Conservation (phyloP, 116 monocot species). For the Cymodocea nodosa region DNA sequence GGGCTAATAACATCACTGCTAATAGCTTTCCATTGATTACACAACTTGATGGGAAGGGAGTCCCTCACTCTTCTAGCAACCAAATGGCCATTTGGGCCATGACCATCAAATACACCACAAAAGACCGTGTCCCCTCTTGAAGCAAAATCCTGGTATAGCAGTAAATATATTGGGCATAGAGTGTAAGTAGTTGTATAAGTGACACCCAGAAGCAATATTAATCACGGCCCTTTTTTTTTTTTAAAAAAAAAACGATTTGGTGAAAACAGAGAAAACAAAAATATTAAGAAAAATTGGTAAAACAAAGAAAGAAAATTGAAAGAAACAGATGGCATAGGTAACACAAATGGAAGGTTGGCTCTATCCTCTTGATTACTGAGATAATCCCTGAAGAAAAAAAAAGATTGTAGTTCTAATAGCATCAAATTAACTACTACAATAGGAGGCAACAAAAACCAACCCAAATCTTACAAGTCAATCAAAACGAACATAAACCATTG, state of each 20-base stretch:
- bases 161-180: conserved; percentile 1
- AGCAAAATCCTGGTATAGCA: conserved; percentile 47
- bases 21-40: conserved; percentile 32
- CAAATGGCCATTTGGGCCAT: conserved; percentile 78
- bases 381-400: neutral
- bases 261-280: neutral
- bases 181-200: neutral
- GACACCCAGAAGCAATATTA: too few relatives aligned
- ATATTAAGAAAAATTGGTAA: too few relatives aligned
- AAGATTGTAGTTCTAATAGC: neutral
- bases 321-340: too few relatives aligned
- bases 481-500: neutral
- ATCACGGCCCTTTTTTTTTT: too few relatives aligned
- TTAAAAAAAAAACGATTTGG: neutral
- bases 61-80: conserved; percentile 89
- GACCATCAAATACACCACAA: conserved; percentile 93
- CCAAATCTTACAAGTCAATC: neutral
- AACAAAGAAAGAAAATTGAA: too few relatives aligned
- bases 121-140: conserved; percentile 59
- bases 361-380: too few relatives aligned
- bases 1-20: conserved; percentile 9
- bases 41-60: conserved; percentile 64
- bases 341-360: too few relatives aligned
- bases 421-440: neutral
- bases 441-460: neutral